A percentile compares a stretch with the other conserved stretches of the same genome.
Conservation (phyloP, 441 rosid species). For the Pelargonium citronellum region DNA sequence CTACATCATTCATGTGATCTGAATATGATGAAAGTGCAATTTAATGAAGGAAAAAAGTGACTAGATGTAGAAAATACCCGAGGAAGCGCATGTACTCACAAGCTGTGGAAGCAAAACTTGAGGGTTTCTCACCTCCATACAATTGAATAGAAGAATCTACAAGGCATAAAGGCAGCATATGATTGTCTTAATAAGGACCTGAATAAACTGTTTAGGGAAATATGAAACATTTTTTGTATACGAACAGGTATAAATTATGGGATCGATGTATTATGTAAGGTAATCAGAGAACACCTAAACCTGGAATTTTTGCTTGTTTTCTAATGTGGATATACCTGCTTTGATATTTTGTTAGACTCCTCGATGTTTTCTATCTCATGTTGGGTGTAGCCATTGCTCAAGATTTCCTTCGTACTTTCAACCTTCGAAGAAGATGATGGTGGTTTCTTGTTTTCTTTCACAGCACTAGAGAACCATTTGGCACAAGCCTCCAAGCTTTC, state of each 20-base stretch:
- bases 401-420: constrained; percentile 19
- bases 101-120: constrained; percentile 65
- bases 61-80: constrained; percentile 40
- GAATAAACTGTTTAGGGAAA: constrained; percentile 1
- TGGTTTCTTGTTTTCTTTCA: constrained; percentile 32
- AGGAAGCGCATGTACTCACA: constrained; percentile 55
- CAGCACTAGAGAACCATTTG: constrained; percentile 67
- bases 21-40: no score
- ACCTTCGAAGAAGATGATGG: constrained; percentile 21
- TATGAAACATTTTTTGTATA: no score
- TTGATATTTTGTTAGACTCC: constrained; percentile 38
- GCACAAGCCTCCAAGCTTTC: constrained; percentile 96
- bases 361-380: constrained; percentile 20
- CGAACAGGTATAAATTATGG: no score
- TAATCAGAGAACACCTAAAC: not conserved
- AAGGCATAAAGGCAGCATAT: constrained; percentile 13
- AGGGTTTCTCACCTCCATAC: constrained; percentile 87
- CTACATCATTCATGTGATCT: not conserved
- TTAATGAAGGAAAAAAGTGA: not conserved
- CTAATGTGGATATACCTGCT: constrained; percentile 42
- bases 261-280: no score
- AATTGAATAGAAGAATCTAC: constrained; percentile 67
- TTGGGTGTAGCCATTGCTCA: constrained; percentile 33
- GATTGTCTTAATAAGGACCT: no score
- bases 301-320: not conserved